Base-by-base conservation (phyloP, 164 flowering plant genomes). In the Stephania yunnanensis region DNA sequence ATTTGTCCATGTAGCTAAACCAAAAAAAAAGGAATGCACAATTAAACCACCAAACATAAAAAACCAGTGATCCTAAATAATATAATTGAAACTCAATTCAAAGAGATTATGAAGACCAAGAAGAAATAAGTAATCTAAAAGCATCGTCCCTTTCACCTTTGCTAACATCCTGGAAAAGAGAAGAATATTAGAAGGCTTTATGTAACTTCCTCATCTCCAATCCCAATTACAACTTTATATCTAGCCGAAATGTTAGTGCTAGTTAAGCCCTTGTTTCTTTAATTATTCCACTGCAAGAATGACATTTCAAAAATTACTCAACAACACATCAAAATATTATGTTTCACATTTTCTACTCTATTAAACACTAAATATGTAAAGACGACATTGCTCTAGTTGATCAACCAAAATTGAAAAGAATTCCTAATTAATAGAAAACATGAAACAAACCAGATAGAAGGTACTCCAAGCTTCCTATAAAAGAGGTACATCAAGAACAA, bases 151-250 rank as follows among this genome's bases (percentile, higher is more conserved):
- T 15, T 75, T 76, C 11, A 92, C 98, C 90, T 91, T 92, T 45
- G 98, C 92, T 71, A 80, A 81, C 64, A 84, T 91, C 79, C 82
- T 89, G 73, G 96, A 90, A 71, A 97, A 84, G 53, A 94, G 88
- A 63, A 94, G 97, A 71, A 94, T 92, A 78, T 94, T 94, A 12
- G 98, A 92, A 19, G 98, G 97, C 50, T 94, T 94, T 61, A 94
- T 91, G 76, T 94, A 15, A 94, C 64, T 1, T 97, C 93, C 66
- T 92, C 89, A n/a, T n/a, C 0, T 19, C 95, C 98, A 55, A 92
- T 84, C n/a, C 97, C 92, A 48, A 88, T 45, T 0, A 97, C 97
- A 30, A 94, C 87, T 83, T 91, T 92, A 74, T 86, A 90, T 80
- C 98, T 87, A 67, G 76, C 92, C n/a, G 90, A 92, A 92, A 92